Base-by-base conservation (phyloP, 176 grass and related monocot species). In the Dendrocalamus sinicus region DNA sequence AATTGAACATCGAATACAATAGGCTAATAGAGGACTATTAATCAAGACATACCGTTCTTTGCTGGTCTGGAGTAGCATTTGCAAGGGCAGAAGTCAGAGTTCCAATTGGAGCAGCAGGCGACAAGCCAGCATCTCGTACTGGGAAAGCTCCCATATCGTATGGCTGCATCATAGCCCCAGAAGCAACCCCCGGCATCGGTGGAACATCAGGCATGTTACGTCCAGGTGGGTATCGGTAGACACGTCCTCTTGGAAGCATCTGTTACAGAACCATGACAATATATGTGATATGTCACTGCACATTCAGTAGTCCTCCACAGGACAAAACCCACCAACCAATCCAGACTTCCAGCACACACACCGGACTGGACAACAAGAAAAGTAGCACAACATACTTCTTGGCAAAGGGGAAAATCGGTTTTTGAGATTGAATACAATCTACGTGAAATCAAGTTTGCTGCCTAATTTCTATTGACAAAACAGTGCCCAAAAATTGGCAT, bases 1-100 rank as follows among this genome's bases (percentile, higher is more conserved):
- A 87, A 70, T 54, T 65, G 35, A 87, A 64, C 43, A 80, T 17
- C 23, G 67, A 59, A 69, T 67, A 43, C 35, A 60, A 13, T 47
- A 50, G 12, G 26, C 11, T 26, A 26, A 26, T 62, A 26, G 5
- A 61, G 73, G 55, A 40, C 72, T 37, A 86, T 39, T 80, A 69
- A 67, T 48, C 72, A 39, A 61, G 55, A 77, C 79, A 73, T 94
- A 97, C 95, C 86, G 90, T 94, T 82, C 95, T 94, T 88, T 94
- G 92, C 64, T 97, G 95, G n/a, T 94, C 92, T 83, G 95, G 92
- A 87, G 24, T 81, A 78, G 95, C 89, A 89, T 97, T 97, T 87
- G 95, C 91, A 86, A 97, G 95, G 85, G 92, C 90, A 73, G 95
- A 97, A 78, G 95, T 93, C 43, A 97, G 86, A 55, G 90, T 91